Evolutionary conservation across 2,329 filamentous ascomycete species (phyloP), one percentile per base, ranked within the genome.

Genomic region (Furcasterigmium sp.): DNA sequence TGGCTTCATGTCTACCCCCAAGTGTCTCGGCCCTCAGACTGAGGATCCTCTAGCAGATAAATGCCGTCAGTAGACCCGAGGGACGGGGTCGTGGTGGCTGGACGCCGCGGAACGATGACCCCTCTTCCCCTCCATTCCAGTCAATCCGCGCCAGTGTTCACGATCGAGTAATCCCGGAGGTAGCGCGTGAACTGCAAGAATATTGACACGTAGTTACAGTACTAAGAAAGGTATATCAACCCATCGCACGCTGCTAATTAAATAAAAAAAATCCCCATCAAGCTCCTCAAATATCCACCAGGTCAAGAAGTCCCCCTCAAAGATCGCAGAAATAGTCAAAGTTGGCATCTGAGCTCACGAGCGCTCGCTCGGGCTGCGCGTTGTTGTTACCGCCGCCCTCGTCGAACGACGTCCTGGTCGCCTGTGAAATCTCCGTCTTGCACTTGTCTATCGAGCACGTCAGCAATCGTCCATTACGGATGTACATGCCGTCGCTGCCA

Each of bases 251-350:
- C 32, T 35, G 15, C n/a, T 35, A 8, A 17, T 17, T 17, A 10
- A 10, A 4, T 35, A 15, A 18, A 17, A 19, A 35, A 8, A 15
- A 17, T 13, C 8, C 6, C 14, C 32, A 35, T 35, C 32, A 17
- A n/a, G 5, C n/a, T 5, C n/a, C 8, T 26, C 20, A 40, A 40
- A 32, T 19, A 18, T 13, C 17, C 9, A n/a, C n/a, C n/a, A n/a
- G n/a, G n/a, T n/a, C n/a, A n/a, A n/a, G n/a, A n/a, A n/a, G n/a
- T n/a, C 9, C 3, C n/a, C 14, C 30, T 60, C 51, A 67, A 39
- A 61, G 36, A 26, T 72, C 68, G 52, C 71, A 75, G 46, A 72
- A 72, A 47, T 68, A 67, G 44, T 73, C 66, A 47, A 72, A 72
- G 18, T 72, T 56, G 23, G 60, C 61, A 41, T 66, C 64, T 8